These are phyloP conservation scores for Trichophyton equinum DNA, from an alignment of 2,329 filamentous ascomycete genomes.

Conservation along the genomic window DNA sequence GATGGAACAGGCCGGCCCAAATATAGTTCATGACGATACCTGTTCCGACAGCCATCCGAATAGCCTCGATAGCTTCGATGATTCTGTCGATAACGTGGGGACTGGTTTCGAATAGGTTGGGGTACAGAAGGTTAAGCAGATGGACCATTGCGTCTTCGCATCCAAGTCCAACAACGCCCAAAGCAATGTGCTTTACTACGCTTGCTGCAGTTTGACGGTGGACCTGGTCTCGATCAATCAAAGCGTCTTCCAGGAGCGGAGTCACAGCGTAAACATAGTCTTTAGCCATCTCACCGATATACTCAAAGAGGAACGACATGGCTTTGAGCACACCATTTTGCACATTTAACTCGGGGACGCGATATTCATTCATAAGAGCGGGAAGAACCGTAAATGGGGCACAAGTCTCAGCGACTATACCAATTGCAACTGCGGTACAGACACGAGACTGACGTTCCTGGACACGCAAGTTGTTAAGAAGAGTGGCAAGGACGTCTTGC, in stretches of 20 bases:
- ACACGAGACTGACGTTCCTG: slow-evolving; percentile 97
- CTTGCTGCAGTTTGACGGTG: slow-evolving; percentile 92
- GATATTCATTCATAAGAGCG: slow-evolving; percentile 98
- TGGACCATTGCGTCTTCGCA: slow-evolving; percentile 99
- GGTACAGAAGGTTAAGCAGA: slow-evolving; percentile 87
- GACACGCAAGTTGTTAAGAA: slow-evolving; percentile 91
- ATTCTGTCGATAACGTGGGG: slow-evolving; percentile 98
- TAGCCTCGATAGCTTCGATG: slow-evolving; percentile 91
- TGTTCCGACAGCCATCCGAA: slow-evolving; percentile 83
- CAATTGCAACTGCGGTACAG: slow-evolving; percentile 95
- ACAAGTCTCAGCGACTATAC: slow-evolving; percentile 96
- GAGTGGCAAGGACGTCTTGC: slow-evolving; percentile 87
- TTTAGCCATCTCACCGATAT: slow-evolving; percentile 99
- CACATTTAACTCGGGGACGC: slow-evolving; percentile 94
- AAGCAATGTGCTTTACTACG: slow-evolving; percentile 93
- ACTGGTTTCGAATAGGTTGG: slow-evolving; percentile 94
- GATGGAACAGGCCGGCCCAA: slow-evolving; percentile 95
- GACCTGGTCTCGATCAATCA: slow-evolving; percentile 96
- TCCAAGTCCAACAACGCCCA: slow-evolving; percentile 92
- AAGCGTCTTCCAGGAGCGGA: slow-evolving; percentile 84
- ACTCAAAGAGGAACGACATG: slow-evolving; percentile 93
- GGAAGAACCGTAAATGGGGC: slow-evolving; percentile 98
- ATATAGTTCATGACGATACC: slow-evolving; percentile 95
- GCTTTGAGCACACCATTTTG: slow-evolving; percentile 98
- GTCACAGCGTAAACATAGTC: slow-evolving; percentile 99